Conservation (phyloP, 2,329 filamentous ascomycete species). For the Scedosporium aurantiacum region DNA sequence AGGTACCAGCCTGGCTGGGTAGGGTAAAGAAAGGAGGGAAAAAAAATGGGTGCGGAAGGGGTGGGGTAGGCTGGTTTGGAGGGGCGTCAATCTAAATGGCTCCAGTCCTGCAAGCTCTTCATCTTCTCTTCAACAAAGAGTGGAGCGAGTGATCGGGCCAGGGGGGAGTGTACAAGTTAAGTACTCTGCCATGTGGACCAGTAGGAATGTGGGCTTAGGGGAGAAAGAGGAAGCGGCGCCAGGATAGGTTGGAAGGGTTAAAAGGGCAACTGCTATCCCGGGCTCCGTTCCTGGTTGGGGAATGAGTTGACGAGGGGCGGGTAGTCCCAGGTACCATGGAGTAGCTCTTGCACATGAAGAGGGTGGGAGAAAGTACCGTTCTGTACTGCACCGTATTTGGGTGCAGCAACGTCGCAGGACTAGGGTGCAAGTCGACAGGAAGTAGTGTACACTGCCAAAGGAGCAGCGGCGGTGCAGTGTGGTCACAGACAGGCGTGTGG, state of each 20-base stretch:
- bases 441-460: not conserved
- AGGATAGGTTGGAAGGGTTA: not conserved
- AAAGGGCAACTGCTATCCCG: no score
- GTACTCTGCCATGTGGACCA: not conserved
- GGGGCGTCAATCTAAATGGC: not conserved
- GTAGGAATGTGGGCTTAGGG: not conserved
- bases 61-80: not conserved
- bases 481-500: not conserved
- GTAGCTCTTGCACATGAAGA: not conserved
- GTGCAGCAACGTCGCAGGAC: not conserved
- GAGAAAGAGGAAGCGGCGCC: not conserved
- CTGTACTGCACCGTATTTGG: not conserved
- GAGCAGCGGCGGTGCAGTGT: not conserved
- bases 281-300: no score
- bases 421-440: not conserved
- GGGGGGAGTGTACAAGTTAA: not conserved
- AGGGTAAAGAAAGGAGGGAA: not conserved
- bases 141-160: not conserved
- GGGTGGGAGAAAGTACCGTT: not conserved
- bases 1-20: not conserved
- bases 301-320: not conserved
- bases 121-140: not conserved
- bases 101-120: not conserved
- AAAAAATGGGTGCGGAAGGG: not conserved
- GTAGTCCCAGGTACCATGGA: not conserved